These are phyloP conservation scores for Tilletiaria anomala DNA, from an alignment of 1,284 basidiomycete species.

Conservation along the genomic window DNA sequence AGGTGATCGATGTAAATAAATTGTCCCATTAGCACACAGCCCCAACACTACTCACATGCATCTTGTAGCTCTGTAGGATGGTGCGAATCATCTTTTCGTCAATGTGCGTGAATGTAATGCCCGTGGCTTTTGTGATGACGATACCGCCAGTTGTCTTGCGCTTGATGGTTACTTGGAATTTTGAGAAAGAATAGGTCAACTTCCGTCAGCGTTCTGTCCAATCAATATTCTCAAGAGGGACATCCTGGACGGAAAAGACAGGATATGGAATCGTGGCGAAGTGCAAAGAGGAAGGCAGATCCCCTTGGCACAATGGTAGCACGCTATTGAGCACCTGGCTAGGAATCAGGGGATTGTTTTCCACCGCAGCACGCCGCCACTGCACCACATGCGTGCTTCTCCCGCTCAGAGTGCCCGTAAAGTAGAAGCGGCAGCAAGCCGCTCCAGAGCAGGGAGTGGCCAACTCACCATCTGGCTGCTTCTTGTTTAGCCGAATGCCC, in stretches of 20 bases:
- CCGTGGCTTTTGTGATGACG: slow-evolving; percentile 44
- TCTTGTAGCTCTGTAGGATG: slow-evolving; percentile 51
- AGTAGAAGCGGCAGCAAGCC: not conserved
- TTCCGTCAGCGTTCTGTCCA: too few relatives aligned
- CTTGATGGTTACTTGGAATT: slow-evolving; percentile 46
- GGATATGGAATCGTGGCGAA: too few relatives aligned
- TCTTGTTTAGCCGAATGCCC: slow-evolving; percentile 82
- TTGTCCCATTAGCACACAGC: not conserved
- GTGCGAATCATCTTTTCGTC: slow-evolving; percentile 88
- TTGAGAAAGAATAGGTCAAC: too few relatives aligned
- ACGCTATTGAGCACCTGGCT: too few relatives aligned
- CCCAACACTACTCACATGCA: slow-evolving; percentile 12
- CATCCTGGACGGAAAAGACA: too few relatives aligned
- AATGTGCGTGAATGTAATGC: slow-evolving; percentile 77
- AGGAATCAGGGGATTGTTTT: too few relatives aligned
- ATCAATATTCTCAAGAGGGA: too few relatives aligned
- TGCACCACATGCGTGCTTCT: too few relatives aligned
- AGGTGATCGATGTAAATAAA: not conserved
- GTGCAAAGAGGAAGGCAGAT: too few relatives aligned
- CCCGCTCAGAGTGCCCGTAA: too few relatives aligned
- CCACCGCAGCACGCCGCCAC: too few relatives aligned
- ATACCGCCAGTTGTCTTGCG: slow-evolving; percentile 72
- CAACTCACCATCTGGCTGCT: slow-evolving; percentile 60
- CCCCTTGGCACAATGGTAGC: too few relatives aligned
- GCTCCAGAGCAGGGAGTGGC: not conserved